Conservation (phyloP, 495 filamentous ascomycete species). For the Xylaria curta region DNA sequence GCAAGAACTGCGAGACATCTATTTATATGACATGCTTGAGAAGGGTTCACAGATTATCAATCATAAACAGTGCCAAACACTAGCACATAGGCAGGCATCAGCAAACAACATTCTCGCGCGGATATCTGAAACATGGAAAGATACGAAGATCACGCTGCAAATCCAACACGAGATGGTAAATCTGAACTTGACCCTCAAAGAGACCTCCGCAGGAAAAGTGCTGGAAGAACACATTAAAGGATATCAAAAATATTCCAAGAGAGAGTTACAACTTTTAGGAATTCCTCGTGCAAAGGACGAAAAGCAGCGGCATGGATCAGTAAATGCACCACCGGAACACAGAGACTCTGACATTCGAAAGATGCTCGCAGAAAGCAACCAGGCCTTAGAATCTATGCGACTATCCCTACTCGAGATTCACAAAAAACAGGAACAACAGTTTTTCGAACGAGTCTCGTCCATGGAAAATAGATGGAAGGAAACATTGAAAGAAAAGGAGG, state of each 20-base stretch:
- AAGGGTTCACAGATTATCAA: constrained; percentile 6
- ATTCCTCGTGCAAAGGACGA: not conserved
- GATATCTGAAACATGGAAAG: not conserved
- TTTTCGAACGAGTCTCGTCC: not conserved
- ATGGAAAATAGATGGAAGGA: constrained; percentile 8
- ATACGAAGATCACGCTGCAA: constrained; percentile 14
- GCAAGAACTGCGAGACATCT: constrained; percentile 17
- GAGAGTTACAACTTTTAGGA: not conserved
- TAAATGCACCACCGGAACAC: not conserved
- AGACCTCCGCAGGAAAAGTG: constrained; percentile 20
- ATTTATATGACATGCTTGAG: constrained; percentile 10
- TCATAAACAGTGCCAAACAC: not conserved
- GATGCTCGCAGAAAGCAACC: constrained; percentile 6
- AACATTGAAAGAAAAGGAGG: constrained; percentile 1
- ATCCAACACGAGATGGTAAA: constrained; percentile 32
- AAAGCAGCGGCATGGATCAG: not conserved
- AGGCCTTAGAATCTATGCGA: constrained; percentile 3
- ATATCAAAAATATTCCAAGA: not conserved
- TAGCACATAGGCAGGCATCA: not conserved
- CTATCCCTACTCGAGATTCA: constrained; percentile 12
- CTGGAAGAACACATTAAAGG: not conserved
- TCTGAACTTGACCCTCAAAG: constrained; percentile 21
- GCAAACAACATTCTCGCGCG: not conserved
- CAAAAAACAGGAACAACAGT: not conserved
- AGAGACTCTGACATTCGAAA: not conserved